Base-by-base conservation (phyloP, 2,329 filamentous ascomycete species). In the Fusarium mexicanum region DNA sequence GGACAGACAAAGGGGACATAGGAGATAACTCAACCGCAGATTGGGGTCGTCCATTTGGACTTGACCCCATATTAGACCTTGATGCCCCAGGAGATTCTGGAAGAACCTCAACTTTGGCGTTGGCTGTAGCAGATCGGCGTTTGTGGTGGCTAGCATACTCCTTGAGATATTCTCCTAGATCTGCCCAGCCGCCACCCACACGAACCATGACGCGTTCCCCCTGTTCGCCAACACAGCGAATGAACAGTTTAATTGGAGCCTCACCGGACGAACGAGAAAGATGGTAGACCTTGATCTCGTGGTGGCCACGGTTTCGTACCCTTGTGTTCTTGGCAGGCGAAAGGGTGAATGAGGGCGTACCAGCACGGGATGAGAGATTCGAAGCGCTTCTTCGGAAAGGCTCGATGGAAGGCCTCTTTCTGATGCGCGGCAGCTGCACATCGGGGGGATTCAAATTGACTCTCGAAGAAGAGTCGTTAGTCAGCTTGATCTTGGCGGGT, bases 161-260 rank as follows among this genome's bases (percentile, higher is more conserved):
- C 76, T 95, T 93, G 47, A 99, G 87, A 79, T 98, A 99, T 82
- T 98, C 96, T 43, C 93, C 96, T 26, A 99, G 86, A 82, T 99
- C 96, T 20, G 95, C 95, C 96, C 96, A 99, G n/a, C 96, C 96
- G 67, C 96, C 96, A 18, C 96, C 96, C 18, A 99, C 96, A 41
- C 96, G 93, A 13, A 99, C 96, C 96, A 99, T 98, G 70, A 98
- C 95, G 59, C 96, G 91, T 82, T 98, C 95, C 22, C 94, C 94
- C 64, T 91, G 88, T 81, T 98, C 95, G 57, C 96, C 96, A 6
- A 99, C 95, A 4, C 95, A 91, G 22, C 96, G 93, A 60, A 99
- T 95, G 79, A 97, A 97, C 10, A 99, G 89, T 83, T 98, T 98
- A 80, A 98, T 95, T 1, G 96, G 96, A 18, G 94, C 90, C 73